Conservation (phyloP, 2,329 filamentous ascomycete genomes). For the Didymella arachidicola region DNA sequence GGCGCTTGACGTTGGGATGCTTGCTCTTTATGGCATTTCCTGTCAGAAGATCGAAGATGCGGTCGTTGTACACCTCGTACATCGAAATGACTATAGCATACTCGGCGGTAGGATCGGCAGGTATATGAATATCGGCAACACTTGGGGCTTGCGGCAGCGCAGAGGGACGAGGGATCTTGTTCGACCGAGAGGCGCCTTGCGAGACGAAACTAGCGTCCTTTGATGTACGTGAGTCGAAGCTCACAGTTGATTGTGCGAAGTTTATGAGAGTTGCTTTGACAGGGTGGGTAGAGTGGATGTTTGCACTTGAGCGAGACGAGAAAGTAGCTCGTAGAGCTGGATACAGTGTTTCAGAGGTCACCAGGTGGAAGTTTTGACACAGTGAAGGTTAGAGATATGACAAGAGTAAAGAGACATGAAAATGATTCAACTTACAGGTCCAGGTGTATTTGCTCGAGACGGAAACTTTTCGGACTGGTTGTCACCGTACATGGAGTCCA, state of each 20-base stretch:
- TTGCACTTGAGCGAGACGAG: slow-evolving; percentile 24
- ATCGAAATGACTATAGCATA: slow-evolving; percentile 93
- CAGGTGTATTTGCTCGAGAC: slow-evolving; percentile 57
- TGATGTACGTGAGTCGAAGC: slow-evolving; percentile 37
- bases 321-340: slow-evolving; percentile 30
- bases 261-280: slow-evolving; percentile 33
- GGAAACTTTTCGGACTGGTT: slow-evolving; percentile 60
- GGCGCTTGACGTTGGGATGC: slow-evolving; percentile 64
- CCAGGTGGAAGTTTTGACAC: slow-evolving; percentile 22
- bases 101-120: slow-evolving; percentile 73
- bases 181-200: slow-evolving; percentile 60
- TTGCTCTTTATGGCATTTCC: slow-evolving; percentile 65
- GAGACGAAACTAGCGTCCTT: slow-evolving; percentile 66
- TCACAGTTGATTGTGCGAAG: slow-evolving; percentile 40
- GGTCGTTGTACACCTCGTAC: slow-evolving; percentile 99
- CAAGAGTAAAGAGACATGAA: slow-evolving; percentile 16
- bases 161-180: slow-evolving; percentile 73
- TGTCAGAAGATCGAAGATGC: slow-evolving; percentile 91
- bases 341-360: slow-evolving; percentile 32
- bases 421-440: slow-evolving; percentile 50
- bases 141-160: slow-evolving; percentile 76
- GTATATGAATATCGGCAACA: slow-evolving; percentile 72
- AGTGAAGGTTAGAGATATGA: slow-evolving; percentile 21
- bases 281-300: slow-evolving; percentile 44
- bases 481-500: slow-evolving; percentile 81